Base-by-base conservation (phyloP, 495 filamentous ascomycete species). In the Bryoglossum gracile region DNA sequence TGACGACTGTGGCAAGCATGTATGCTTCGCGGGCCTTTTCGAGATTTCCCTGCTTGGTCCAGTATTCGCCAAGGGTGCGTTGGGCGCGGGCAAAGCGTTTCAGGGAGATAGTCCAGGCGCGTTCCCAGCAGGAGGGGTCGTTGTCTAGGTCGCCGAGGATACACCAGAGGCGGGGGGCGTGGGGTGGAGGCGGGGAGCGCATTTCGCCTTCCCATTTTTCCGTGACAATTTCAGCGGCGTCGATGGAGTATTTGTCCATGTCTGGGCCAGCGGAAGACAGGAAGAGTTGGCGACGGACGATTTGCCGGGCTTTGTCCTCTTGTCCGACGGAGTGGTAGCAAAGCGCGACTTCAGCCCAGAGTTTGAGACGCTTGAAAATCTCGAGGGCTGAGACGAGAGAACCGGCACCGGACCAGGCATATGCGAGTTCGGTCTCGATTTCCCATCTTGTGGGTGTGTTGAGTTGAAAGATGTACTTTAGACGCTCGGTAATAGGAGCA, bases 331-430 rank as follows among this genome's bases (percentile, higher is more conserved):
- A 60, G 23, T 60, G 57, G 61, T 84, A 87, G 64, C 92, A 99
- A 1, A 99, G 74, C 0, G 94, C 92, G 8, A 86, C 87, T 67
- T 99, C 92, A 8, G 92, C 85, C 90, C 91, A 97, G 68, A 99
- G 83, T 38, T 91, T 82, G 9, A 99, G 72, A 3, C 92, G 77
- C 66, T 94, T 89, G 67, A 95, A 99, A 57, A 99, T 97, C 42
- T 95, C 92, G 9, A 99, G 74, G 0, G 92, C 92, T 0, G 91
- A 90, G 1, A 86, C 77, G 6, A 99, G 71, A 38, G 86, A 89
- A 18, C 92, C 92, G 1, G 95, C 76, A 18, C 77, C 76, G 14
- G 87, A 83, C 92, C 92, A 99, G 4, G 87, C 81, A 46, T 86
- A 81, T 4, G 94, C 92, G 8, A 99, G 75, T 62, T 97, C 94